phyloP scores from a whole-genome alignment of 768 basidiomycete genomes.

The Leccinellum albellum region DNA sequence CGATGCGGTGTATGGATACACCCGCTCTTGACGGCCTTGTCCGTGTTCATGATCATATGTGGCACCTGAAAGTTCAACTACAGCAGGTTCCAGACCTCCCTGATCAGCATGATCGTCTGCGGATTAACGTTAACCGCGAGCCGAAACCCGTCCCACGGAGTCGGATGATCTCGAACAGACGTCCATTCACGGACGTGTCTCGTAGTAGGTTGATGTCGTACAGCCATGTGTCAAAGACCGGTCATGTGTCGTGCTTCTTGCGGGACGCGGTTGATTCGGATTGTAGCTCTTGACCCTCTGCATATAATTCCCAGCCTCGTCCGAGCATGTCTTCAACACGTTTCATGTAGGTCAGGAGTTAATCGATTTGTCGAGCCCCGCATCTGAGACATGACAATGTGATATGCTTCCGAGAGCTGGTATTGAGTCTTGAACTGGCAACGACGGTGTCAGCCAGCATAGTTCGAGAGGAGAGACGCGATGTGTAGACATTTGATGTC shows the following conservation, averaged over 20 bases:
- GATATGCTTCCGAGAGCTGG: constrained; percentile 82
- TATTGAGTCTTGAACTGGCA: constrained; percentile 71
- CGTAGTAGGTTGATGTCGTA: too few relatives aligned
- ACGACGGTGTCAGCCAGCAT: not conserved
- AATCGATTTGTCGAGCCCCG: constrained; percentile 89
- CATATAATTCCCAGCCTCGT: constrained; percentile 97
- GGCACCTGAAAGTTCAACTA: too few relatives aligned
- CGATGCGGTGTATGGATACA: too few relatives aligned
- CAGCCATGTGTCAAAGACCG: constrained; percentile 90
- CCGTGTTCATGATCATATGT: too few relatives aligned
- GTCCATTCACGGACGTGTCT: constrained; percentile 81
- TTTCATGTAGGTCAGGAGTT: constrained; percentile 95
- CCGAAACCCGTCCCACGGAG: constrained; percentile 59
- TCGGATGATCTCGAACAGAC: constrained; percentile 56
- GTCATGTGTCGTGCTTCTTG: constrained; percentile 45
- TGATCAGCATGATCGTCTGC: too few relatives aligned
- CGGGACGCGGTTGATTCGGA: constrained; percentile 88
- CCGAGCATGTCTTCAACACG: constrained; percentile 97
- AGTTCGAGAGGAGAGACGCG: not conserved
- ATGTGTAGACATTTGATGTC: too few relatives aligned
- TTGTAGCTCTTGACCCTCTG: constrained; percentile 97
- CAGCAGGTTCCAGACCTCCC: too few relatives aligned
- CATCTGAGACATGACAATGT: too few relatives aligned
- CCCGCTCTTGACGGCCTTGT: too few relatives aligned
- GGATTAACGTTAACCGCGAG: constrained; percentile 54